These are phyloP conservation scores for Sporothrix mexicana DNA, from an alignment of 2,329 filamentous ascomycete genomes.

Conservation along the genomic window DNA sequence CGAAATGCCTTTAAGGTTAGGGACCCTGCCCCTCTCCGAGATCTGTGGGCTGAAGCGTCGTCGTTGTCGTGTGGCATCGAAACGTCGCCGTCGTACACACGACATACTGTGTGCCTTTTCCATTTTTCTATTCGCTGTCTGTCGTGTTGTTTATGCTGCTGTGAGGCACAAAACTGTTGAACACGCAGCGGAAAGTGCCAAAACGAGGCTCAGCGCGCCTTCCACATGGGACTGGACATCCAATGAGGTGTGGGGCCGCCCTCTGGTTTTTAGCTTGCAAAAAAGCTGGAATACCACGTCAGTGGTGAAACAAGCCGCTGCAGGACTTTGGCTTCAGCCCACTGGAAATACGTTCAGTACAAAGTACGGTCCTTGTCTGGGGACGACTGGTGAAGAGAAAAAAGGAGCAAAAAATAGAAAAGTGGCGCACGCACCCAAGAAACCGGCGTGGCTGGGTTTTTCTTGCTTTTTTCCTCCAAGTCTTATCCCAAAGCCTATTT, in stretches of 20 bases:
- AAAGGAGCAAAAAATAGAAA: conserved; percentile 10
- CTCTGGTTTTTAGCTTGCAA: background rate
- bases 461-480: background rate
- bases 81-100: background rate
- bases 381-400: background rate
- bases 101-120: too few relatives aligned
- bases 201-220: background rate
- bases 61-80: background rate
- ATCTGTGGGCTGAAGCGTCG: conserved; percentile 13
- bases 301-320: conserved; percentile 26
- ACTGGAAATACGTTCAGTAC: conserved; percentile 6
- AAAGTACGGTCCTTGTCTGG: background rate
- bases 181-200: background rate
- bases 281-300: conserved; percentile 24
- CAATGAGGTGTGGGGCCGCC: background rate
- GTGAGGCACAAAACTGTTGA: background rate
- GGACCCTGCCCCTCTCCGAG: background rate
- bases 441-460: conserved; percentile 19
- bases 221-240: background rate
- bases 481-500: background rate
- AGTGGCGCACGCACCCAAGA: conserved; percentile 22
- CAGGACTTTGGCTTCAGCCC: conserved; percentile 13
- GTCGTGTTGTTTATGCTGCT: too few relatives aligned
- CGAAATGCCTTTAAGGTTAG: conserved; percentile 2
- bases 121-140: too few relatives aligned